Percentiles rank a stretch among this genome's conserved stretches.
Conservation (phyloP, 805 yeast species). For the Candida multigemmis region DNA sequence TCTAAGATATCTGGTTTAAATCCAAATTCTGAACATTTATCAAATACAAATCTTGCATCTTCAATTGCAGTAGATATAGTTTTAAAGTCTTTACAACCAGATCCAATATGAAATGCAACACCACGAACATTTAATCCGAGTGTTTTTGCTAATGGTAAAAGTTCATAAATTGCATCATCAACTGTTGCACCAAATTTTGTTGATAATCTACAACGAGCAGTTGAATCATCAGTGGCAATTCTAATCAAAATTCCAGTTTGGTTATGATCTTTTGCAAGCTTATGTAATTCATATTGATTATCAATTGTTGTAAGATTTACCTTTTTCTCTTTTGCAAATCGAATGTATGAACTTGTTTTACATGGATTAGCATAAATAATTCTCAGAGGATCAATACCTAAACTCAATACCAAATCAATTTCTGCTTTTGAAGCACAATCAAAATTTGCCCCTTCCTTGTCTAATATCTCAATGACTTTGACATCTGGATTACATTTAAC, state of each 20-base stretch:
- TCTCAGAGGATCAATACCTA: constrained; percentile 56
- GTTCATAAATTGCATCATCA: constrained; percentile 35
- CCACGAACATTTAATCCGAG: constrained; percentile 65
- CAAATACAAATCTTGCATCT: constrained; percentile 65
- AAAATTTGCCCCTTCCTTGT: constrained; percentile 61
- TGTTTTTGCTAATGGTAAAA: constrained; percentile 54
- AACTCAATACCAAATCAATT: constrained; percentile 52
- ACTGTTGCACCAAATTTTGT: constrained; percentile 83
- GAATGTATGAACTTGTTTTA: constrained; percentile 73
- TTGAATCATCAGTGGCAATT: constrained; percentile 81
- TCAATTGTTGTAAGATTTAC: constrained; percentile 83
- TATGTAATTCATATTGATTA: constrained; percentile 74
- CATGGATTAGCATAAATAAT: constrained; percentile 93
- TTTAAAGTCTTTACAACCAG: constrained; percentile 73
- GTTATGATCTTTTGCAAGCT: constrained; percentile 62
- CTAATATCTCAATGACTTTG: constrained; percentile 48
- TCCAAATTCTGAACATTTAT: constrained; percentile 32
- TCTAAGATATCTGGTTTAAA: constrained; percentile 53
- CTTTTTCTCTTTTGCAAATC: constrained; percentile 50
- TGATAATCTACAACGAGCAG: constrained; percentile 77
- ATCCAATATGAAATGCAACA: constrained; percentile 92
- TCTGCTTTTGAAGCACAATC: constrained; percentile 92
- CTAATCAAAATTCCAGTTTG: constrained; percentile 64
- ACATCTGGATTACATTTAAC: constrained; percentile 85
- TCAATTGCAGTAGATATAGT: constrained; percentile 62